Evolutionary conservation across 75 land plant species (phyloP).

Genomic region (Cupressus sempervirens): DNA sequence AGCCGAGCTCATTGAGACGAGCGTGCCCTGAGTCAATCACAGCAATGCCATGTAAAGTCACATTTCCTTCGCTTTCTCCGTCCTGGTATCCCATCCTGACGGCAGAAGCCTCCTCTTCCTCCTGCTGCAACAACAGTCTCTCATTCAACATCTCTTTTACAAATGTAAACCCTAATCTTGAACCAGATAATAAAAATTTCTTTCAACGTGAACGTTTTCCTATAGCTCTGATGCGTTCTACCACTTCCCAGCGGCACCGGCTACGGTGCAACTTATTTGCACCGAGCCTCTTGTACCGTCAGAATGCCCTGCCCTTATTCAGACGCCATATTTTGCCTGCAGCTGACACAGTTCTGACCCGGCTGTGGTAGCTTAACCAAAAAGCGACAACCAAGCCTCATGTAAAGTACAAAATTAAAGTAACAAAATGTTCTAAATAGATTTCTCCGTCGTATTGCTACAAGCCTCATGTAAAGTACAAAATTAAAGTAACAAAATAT

Average conservation of each 20-base stretch:
- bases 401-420: neutral
- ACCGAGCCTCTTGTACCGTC: too few species aligned
- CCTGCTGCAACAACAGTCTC: neutral
- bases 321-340: too few species aligned
- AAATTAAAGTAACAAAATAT: too few species aligned
- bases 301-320: too few species aligned
- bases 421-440: too few species aligned
- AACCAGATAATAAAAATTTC: neutral
- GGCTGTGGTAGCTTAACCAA: too few species aligned
- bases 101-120: neutral
- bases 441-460: neutral
- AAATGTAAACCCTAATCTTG: neutral
- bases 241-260: neutral
- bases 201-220: neutral
- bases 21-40: conserved; percentile 63
- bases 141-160: neutral
- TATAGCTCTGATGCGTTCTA: neutral
- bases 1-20: conserved; percentile 76
- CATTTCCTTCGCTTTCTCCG: neutral
- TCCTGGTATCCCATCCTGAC: neutral
- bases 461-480: neutral
- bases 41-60: neutral
- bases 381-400: neutral
- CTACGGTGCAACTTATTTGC: too few species aligned
- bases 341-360: too few species aligned